These are phyloP conservation scores for Yarrowia bubula DNA, from an alignment of 805 yeast genomes.

Conservation along the genomic window DNA sequence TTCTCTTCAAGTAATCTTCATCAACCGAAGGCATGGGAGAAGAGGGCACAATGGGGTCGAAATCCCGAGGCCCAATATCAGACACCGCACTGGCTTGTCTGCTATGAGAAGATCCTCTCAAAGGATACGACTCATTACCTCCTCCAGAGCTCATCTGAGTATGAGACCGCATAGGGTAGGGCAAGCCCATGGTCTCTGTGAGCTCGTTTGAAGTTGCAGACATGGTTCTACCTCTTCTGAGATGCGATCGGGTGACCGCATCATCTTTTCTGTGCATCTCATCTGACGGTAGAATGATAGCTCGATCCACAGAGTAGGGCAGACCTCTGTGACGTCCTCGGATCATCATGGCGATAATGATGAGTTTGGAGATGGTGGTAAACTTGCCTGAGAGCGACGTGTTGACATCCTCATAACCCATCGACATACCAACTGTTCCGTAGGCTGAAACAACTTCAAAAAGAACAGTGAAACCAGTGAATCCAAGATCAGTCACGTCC, in stretches of 20 bases:
- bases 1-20: background rate
- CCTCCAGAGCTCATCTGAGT: background rate
- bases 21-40: constrained; percentile 23
- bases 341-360: constrained; percentile 83
- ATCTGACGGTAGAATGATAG: constrained; percentile 79
- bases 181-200: constrained; percentile 21
- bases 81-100: background rate
- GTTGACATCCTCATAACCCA: constrained; percentile 70
- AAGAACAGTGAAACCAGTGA: constrained; percentile 67
- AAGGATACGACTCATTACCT: constrained; percentile 1
- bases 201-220: constrained; percentile 16
- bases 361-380: constrained; percentile 70
- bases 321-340: constrained; percentile 96
- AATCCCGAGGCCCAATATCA: background rate
- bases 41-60: background rate
- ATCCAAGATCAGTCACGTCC: constrained; percentile 47
- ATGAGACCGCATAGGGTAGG: constrained; percentile 12
- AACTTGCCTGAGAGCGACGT: constrained; percentile 76
- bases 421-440: constrained; percentile 91
- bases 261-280: constrained; percentile 38
- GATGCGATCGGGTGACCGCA: constrained; percentile 12
- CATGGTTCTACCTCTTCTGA: constrained; percentile 2
- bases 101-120: background rate
- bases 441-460: constrained; percentile 94
- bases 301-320: constrained; percentile 91